phyloP scores from a whole-genome alignment of 441 rosid genomes.

The Gossypium aridum region DNA sequence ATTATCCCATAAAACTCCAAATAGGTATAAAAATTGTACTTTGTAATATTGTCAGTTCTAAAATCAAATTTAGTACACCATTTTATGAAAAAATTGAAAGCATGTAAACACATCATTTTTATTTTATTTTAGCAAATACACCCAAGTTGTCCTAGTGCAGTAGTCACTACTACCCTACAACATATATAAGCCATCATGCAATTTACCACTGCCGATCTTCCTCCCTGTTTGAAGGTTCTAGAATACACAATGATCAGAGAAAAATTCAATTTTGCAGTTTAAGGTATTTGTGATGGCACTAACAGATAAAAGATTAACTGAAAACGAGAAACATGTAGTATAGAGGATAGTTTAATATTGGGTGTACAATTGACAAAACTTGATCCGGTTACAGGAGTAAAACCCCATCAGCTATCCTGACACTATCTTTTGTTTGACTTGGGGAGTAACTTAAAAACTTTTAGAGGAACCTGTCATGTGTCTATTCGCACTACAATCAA shows the following conservation, averaged over 20 bases:
- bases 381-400: not conserved
- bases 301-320: not conserved
- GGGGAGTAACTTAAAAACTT: not conserved
- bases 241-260: not conserved
- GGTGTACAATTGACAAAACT: not conserved
- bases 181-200: not conserved
- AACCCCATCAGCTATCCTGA: not conserved
- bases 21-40: not conserved
- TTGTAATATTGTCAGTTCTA: not conserved
- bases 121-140: not conserved
- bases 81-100: not conserved
- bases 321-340: not conserved
- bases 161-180: not conserved
- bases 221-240: not conserved
- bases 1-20: not conserved
- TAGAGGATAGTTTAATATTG: not conserved
- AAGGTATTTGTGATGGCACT: not conserved
- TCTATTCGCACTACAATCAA: not conserved
- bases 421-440: not conserved
- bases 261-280: not conserved
- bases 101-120: not conserved
- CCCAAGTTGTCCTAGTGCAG: not conserved
- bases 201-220: not conserved
- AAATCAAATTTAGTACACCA: not conserved
- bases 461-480: not conserved